Evolutionary conservation across 352 stramenopile genomes (phyloP).

Genomic region (Achlya hypogyna): DNA sequence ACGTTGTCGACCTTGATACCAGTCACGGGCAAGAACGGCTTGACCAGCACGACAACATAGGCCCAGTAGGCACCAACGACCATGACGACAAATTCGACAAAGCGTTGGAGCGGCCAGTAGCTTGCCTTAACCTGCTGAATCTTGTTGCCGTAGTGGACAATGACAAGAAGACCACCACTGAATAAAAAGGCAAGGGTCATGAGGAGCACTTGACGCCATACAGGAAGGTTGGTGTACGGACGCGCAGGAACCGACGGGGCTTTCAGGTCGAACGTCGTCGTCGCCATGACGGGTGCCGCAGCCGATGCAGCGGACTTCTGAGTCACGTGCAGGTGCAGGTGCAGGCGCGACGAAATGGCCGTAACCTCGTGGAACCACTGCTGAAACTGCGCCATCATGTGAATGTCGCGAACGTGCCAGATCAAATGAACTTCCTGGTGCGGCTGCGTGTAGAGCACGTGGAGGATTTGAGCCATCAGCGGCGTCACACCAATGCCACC

Average conservation of each 20-base stretch:
- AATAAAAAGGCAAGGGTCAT: constrained; percentile 74
- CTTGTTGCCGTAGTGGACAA: constrained; percentile 64
- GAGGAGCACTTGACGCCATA: constrained; percentile 49
- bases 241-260: background rate
- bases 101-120: constrained; percentile 74
- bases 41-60: constrained; percentile 5
- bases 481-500: constrained; percentile 26
- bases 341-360: background rate
- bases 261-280: background rate
- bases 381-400: constrained; percentile 18
- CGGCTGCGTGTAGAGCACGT: constrained; percentile 4
- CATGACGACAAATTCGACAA: constrained; percentile 70
- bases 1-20: background rate
- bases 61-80: constrained; percentile 35
- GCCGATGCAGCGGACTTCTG: background rate
- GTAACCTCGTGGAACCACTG: constrained; percentile 1
- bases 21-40: background rate
- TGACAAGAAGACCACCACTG: constrained; percentile 56
- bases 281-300: background rate
- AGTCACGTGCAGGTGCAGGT: constrained; percentile 8
- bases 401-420: constrained; percentile 7
- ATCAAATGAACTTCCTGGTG: constrained; percentile 14
- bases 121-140: constrained; percentile 43
- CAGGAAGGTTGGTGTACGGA: constrained; percentile 13
- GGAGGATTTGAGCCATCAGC: constrained; percentile 15